Evolutionary conservation across 768 basidiomycete species (phyloP).

Genomic region (Rhizopogon salebrosus): DNA sequence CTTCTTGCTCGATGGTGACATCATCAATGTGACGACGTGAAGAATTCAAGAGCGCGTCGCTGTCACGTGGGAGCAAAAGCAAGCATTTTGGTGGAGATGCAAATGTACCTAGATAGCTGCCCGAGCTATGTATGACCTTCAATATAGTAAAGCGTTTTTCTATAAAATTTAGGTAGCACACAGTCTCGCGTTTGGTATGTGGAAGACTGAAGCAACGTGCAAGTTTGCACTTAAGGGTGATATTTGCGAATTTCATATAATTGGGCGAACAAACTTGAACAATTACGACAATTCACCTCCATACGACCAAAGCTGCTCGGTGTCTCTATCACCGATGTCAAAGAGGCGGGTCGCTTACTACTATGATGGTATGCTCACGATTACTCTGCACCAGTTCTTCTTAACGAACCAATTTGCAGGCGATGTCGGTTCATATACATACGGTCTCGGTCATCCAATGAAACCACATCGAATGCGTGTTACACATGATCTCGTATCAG

Average conservation of each 20-base stretch:
- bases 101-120: no score
- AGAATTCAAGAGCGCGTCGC: background rate
- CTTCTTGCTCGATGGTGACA: no score
- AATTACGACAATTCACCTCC: background rate
- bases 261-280: background rate
- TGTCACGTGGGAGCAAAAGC: no score
- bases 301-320: background rate
- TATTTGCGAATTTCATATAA: no score
- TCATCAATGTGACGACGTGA: no score
- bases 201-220: no score
- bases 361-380: slow-evolving; percentile 57
- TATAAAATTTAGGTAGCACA: no score
- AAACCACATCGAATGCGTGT: slow-evolving; percentile 94
- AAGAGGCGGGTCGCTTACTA: slow-evolving; percentile 75
- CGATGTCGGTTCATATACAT: slow-evolving; percentile 73
- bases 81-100: no score
- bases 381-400: background rate
- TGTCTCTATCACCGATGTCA: slow-evolving; percentile 40
- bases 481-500: slow-evolving; percentile 85
- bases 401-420: slow-evolving; percentile 31
- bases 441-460: slow-evolving; percentile 89
- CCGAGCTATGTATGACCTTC: no score
- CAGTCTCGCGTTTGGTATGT: no score
- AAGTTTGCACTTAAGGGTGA: no score
- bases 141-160: no score